Evolutionary conservation across 2,329 filamentous ascomycete genomes (phyloP), one percentile per base, ranked within the genome.

Genomic region (Zymoseptoria crescenta): DNA sequence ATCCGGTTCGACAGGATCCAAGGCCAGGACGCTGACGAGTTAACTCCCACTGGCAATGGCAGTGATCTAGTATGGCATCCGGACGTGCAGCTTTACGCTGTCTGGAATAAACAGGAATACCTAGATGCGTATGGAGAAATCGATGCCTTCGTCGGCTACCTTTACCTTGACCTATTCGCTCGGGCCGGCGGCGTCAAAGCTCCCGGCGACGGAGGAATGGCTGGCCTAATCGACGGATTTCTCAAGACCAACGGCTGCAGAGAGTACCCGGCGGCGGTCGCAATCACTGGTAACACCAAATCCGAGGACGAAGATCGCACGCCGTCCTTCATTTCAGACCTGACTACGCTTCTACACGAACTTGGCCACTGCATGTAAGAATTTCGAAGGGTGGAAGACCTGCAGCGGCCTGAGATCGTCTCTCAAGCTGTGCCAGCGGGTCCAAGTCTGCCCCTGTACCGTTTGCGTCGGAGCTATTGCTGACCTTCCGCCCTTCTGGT

Each of bases 11-110:
- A 58, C 19, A 56, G 49, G 24, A 59, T 64, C n/a, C 81, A 79
- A 53, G 78, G 81, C 2, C 83, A 86, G 59, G 87, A 89, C 63
- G 80, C 85, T 35, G 80, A 82, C 52, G 77, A 79, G 61, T 67
- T 80, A 35, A 87, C 83, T 61, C 55, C 60, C 1, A 64, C 55
- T 29, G 59, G 61, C 4, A 64, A 64, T 4, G 62, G 54, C 8
- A 50, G 52, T 3, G 58, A 64, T n/a, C 55, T 64, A 4, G 41
- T 55, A 2, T 64, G 60, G 60, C 45, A 58, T 9, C 30, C 53
- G 10, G 62, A 64, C 20, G 62, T 64, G 10, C 45, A 60, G 27
- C 10, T 64, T 2, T 59, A 57, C 50, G 27, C 58, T 29, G 58
- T 64, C 3, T 64, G 62, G 62, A 54, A 63, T 2, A 27, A 20